Percentiles rank a stretch among this genome's conserved stretches.
Conservation (phyloP, 1,284 basidiomycete genomes). For the Fomitopsis pinicola region DNA sequence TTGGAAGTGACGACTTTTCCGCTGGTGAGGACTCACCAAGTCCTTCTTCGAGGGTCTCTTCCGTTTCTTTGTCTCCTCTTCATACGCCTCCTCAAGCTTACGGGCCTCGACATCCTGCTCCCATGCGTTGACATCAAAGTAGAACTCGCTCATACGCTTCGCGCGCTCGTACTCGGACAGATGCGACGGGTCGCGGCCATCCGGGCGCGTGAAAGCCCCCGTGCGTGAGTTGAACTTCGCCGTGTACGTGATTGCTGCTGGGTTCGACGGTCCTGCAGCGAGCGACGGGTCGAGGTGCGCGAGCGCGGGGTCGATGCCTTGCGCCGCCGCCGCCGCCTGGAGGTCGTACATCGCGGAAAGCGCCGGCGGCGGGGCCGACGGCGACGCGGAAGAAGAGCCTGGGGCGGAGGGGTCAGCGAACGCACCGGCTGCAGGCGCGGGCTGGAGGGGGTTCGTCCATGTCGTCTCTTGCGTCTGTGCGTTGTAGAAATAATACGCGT, state of each 20-base stretch:
- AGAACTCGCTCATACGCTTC: constrained; percentile 84
- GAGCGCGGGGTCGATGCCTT: constrained; percentile 83
- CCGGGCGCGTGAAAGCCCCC: constrained; percentile 67
- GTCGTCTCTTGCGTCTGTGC: constrained; percentile 76
- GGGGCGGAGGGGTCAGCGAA: constrained; percentile 15
- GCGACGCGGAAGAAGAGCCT: constrained; percentile 24
- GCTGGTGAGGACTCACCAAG: constrained; percentile 53
- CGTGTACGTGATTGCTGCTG: constrained; percentile 45
- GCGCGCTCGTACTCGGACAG: constrained; percentile 80
- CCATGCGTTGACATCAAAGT: constrained; percentile 85
- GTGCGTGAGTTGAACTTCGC: constrained; percentile 86
- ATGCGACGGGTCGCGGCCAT: constrained; percentile 69
- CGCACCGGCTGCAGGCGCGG: constrained; percentile 23
- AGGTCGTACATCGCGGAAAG: constrained; percentile 38
- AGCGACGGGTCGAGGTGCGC: constrained; percentile 79
- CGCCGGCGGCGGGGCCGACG: constrained; percentile 19
- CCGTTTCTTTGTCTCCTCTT: constrained; percentile 55
- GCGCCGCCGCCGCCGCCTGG: constrained; percentile 61
- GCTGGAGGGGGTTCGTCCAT: constrained; percentile 79
- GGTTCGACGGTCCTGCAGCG: constrained; percentile 38
- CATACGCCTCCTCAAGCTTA: constrained; percentile 48
- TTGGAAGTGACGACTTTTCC: neutral
- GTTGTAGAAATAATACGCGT: constrained; percentile 90
- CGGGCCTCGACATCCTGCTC: constrained; percentile 65
- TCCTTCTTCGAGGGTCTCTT: constrained; percentile 83